Evolutionary conservation across 192 early-diverging fungal genomes (phyloP).

Genomic region (Jimgerdemannia flammicorona): DNA sequence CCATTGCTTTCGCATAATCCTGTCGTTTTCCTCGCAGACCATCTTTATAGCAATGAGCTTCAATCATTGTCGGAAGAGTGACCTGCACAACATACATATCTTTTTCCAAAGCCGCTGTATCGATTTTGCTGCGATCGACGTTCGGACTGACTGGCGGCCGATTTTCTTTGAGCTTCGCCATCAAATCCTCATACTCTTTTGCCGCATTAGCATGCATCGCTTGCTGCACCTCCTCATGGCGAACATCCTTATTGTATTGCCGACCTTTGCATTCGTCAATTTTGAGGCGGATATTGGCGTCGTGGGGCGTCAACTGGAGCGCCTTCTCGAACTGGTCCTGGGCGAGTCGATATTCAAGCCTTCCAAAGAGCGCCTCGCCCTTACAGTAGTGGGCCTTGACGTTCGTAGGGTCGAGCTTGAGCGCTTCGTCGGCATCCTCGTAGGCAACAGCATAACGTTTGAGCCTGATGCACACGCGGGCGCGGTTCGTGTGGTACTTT

Average conservation of each 20-base stretch:
- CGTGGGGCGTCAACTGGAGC: not conserved
- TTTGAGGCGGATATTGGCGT: not conserved
- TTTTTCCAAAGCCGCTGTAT: not conserved
- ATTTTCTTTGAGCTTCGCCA: not conserved
- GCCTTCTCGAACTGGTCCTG: not conserved
- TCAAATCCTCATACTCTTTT: not conserved
- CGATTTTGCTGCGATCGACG: not conserved
- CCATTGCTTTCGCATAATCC: not conserved
- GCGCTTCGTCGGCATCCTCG: not conserved
- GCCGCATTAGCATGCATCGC: not conserved
- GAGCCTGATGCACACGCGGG: not conserved
- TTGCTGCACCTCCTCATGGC: not conserved
- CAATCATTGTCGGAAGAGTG: not conserved
- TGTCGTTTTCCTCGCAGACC: not conserved
- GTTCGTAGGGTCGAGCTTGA: not conserved
- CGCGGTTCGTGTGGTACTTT: not conserved
- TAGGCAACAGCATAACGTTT: not conserved
- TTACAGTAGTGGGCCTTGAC: not conserved
- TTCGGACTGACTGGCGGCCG: not conserved
- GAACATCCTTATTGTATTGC: not conserved
- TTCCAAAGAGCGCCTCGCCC: not conserved
- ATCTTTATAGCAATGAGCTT: not conserved
- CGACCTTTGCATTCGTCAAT: not conserved
- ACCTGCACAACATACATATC: not conserved
- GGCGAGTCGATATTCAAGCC: not conserved